phyloP scores from a whole-genome alignment of 371 early-diverging fungal genomes.

The Haplosporangium sp. region DNA sequence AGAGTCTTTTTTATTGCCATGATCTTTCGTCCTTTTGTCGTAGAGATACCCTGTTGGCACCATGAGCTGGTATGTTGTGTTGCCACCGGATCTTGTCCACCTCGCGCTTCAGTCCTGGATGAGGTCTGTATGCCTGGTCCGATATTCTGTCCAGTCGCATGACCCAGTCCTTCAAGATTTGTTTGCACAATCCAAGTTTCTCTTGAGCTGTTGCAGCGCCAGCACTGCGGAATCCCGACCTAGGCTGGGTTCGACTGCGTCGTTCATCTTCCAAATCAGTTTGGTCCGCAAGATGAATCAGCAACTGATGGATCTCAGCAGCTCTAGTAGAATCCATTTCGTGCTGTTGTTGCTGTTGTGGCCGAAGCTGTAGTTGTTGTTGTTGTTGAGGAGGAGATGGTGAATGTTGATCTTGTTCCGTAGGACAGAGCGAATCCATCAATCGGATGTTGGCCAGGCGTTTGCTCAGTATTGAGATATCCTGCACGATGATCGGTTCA shows the following conservation, averaged over 20 bases:
- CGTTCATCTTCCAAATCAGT: slow-evolving; percentile 30
- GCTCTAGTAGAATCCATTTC: slow-evolving; percentile 21
- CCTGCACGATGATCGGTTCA: too few species aligned
- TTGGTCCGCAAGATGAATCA: slow-evolving; percentile 34
- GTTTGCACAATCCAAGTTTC: slow-evolving; percentile 13
- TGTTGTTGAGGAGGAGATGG: neutral
- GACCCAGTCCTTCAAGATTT: slow-evolving; percentile 35
- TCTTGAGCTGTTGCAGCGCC: neutral
- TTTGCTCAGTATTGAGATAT: too few species aligned
- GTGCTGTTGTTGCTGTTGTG: neutral
- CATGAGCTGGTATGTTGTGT: slow-evolving; percentile 1
- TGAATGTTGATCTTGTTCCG: too few species aligned
- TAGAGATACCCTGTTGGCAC: neutral
- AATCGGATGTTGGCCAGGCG: too few species aligned
- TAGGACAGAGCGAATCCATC: too few species aligned
- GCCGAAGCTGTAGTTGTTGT: neutral
- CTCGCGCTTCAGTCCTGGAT: slow-evolving; percentile 38
- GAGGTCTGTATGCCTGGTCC: neutral
- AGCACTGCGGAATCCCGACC: neutral
- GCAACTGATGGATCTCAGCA: slow-evolving; percentile 25
- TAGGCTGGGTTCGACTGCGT: neutral
- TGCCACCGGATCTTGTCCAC: slow-evolving; percentile 48
- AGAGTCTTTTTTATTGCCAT: neutral
- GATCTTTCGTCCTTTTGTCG: neutral
- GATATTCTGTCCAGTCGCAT: slow-evolving; percentile 21